Conservation (phyloP, 176 grass and related monocot species). For the Olyra latifolia region DNA sequence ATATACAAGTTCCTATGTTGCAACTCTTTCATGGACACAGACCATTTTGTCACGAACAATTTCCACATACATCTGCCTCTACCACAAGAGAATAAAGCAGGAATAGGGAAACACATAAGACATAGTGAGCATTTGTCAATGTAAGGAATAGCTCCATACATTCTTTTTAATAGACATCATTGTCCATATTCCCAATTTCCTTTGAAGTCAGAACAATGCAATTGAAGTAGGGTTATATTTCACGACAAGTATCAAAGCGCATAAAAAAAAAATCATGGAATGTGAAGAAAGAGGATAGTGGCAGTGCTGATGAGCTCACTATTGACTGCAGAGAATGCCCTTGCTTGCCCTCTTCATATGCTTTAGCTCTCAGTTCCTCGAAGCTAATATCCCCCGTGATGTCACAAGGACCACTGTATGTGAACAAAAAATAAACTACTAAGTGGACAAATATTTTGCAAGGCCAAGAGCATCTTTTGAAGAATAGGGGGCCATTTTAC, state of each 20-base stretch:
- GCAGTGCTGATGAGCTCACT: conserved; percentile 44
- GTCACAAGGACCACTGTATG: conserved; percentile 74
- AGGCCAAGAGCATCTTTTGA: background rate
- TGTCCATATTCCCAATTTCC: background rate
- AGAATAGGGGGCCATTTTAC: conserved; percentile 27
- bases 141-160: background rate
- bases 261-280: background rate
- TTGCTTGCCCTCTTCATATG: conserved; percentile 76
- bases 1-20: background rate
- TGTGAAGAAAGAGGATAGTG: background rate
- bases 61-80: background rate
- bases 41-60: background rate
- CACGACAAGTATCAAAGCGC: background rate
- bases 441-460: background rate
- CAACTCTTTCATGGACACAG: background rate
- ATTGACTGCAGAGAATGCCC: conserved; percentile 72
- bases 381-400: conserved; percentile 78
- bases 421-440: conserved; percentile 6
- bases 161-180: background rate
- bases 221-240: background rate
- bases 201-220: background rate
- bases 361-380: conserved; percentile 79
- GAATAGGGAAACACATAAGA: background rate
- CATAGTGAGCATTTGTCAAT: conserved; percentile 10
- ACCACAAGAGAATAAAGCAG: background rate